Evolutionary conservation across 768 basidiomycete genomes (phyloP).

Genomic region (Mycena vitilis): DNA sequence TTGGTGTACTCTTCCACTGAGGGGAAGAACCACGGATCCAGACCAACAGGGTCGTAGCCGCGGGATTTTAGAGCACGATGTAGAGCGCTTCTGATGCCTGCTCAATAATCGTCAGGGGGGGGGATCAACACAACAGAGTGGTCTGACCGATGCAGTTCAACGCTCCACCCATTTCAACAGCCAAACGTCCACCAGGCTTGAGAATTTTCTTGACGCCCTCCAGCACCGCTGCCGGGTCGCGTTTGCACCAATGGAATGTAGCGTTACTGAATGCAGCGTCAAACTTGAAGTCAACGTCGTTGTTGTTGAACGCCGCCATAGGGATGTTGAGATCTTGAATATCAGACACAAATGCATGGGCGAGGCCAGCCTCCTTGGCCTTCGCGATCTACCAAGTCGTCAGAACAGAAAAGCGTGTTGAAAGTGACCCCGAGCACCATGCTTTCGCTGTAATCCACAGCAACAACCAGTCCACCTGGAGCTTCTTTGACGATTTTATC

Average conservation of each 20-base stretch:
- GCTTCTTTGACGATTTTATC: slow-evolving; percentile 60
- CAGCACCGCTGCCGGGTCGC: slow-evolving; percentile 74
- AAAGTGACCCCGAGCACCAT: slow-evolving; percentile 61
- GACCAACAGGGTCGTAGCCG: slow-evolving; percentile 66
- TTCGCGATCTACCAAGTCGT: slow-evolving; percentile 59
- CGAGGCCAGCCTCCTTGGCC: slow-evolving; percentile 59
- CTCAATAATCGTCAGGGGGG: slow-evolving; percentile 5
- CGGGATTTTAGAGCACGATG: slow-evolving; percentile 62
- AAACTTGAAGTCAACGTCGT: slow-evolving; percentile 54
- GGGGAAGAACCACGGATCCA: slow-evolving; percentile 92
- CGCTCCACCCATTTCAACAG: slow-evolving; percentile 83
- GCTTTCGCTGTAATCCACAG: slow-evolving; percentile 74
- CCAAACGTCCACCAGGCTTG: slow-evolving; percentile 77
- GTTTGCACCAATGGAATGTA: slow-evolving; percentile 88
- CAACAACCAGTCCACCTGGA: slow-evolving; percentile 67
- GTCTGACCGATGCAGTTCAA: slow-evolving; percentile 73
- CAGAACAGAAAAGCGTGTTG: background rate
- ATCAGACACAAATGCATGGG: slow-evolving; percentile 63
- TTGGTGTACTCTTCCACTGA: slow-evolving; percentile 72
- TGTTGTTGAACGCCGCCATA: slow-evolving; percentile 39
- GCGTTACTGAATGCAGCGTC: slow-evolving; percentile 88
- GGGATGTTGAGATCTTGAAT: slow-evolving; percentile 60
- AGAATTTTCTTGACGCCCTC: slow-evolving; percentile 68
- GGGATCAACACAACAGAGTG: background rate
- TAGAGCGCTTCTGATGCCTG: slow-evolving; percentile 72